phyloP scores from a whole-genome alignment of 2,329 filamentous ascomycete species.

The Parafenestella ontariensis region DNA sequence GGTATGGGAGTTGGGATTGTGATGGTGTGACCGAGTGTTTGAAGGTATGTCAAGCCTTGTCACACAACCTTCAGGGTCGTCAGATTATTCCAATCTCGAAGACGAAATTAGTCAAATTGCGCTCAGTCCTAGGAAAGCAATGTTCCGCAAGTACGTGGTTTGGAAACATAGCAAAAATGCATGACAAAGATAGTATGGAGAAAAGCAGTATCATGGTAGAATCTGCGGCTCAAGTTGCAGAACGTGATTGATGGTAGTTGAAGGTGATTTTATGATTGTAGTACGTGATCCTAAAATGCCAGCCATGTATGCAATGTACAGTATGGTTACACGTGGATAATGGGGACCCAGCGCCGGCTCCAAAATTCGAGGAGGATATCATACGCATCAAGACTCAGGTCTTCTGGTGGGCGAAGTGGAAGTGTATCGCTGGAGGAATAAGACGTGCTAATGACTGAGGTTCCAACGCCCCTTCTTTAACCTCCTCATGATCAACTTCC shows the following conservation, averaged over 20 bases:
- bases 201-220: not conserved
- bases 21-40: too few species aligned
- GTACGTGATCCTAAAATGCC: not conserved
- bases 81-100: too few species aligned
- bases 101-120: too few species aligned
- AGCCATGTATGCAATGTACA: conserved; percentile 18
- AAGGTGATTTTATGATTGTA: not conserved
- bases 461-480: conserved; percentile 59
- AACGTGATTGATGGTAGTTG: not conserved
- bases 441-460: conserved; percentile 36
- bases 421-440: too few species aligned
- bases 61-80: too few species aligned
- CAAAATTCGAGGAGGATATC: not conserved
- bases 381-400: not conserved
- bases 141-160: too few species aligned
- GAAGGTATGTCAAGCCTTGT: too few species aligned
- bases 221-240: not conserved
- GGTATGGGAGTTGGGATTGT: too few species aligned
- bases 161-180: not conserved
- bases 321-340: not conserved
- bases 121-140: too few species aligned
- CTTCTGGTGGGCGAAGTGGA: too few species aligned
- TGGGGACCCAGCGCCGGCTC: not conserved
- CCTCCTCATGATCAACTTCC: conserved; percentile 62
- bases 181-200: not conserved